Conservation (phyloP, 371 early-diverging fungal genomes). For the Mucor velutinosus region DNA sequence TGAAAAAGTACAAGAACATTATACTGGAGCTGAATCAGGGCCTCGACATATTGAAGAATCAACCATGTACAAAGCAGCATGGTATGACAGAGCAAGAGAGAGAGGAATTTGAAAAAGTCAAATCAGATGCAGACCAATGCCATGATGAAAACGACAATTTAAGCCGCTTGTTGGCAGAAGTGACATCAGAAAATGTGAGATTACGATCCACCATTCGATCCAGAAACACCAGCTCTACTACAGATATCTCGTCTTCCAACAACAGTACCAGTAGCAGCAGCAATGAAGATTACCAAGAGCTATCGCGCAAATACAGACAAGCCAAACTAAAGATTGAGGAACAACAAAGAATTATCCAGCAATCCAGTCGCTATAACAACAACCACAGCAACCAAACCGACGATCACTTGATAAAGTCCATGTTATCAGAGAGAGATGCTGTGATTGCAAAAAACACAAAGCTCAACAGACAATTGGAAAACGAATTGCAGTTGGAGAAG, state of each 20-base stretch:
- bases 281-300: constrained; percentile 6
- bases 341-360: constrained; percentile 34
- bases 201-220: constrained; percentile 29
- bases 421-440: neutral
- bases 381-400: neutral
- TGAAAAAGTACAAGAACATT: constrained; percentile 55
- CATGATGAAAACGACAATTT: constrained; percentile 43
- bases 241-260: constrained; percentile 5
- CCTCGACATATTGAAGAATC: constrained; percentile 51
- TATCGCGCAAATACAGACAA: constrained; percentile 22
- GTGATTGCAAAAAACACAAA: neutral
- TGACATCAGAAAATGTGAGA: constrained; percentile 38
- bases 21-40: constrained; percentile 48
- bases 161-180: constrained; percentile 33
- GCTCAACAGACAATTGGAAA: constrained; percentile 11
- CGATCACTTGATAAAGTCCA: neutral
- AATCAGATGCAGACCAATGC: constrained; percentile 31
- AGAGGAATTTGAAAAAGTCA: constrained; percentile 41
- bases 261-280: neutral
- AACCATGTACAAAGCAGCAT: constrained; percentile 50
- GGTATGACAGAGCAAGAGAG: constrained; percentile 59
- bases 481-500: constrained; percentile 23
- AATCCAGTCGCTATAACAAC: constrained; percentile 6
- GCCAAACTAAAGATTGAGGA: constrained; percentile 37
- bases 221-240: constrained; percentile 4